Conservation (phyloP, 1,284 basidiomycete species). For the Vanrija sp. region DNA sequence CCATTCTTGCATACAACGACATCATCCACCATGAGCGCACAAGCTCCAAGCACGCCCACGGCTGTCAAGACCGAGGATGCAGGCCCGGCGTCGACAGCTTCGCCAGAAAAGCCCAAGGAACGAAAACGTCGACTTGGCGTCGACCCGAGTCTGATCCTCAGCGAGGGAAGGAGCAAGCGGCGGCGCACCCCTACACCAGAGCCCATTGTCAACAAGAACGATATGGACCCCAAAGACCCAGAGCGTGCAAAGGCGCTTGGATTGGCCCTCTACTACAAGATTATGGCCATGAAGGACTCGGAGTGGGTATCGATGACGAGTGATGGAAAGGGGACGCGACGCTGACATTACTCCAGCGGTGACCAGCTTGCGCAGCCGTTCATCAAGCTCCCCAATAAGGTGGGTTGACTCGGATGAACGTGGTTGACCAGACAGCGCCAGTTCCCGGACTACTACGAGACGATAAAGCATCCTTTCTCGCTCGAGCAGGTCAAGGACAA, state of each 20-base stretch:
- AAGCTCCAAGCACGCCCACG: not conserved
- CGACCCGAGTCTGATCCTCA: slow-evolving; percentile 17
- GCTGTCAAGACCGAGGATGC: not conserved
- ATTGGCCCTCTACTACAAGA: slow-evolving; percentile 29
- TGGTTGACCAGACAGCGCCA: slow-evolving; percentile 19
- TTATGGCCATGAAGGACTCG: slow-evolving; percentile 27
- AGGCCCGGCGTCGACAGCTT: not conserved
- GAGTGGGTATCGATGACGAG: slow-evolving; percentile 26
- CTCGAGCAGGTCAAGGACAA: slow-evolving; percentile 38
- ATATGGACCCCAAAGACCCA: slow-evolving; percentile 33
- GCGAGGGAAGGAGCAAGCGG: slow-evolving; percentile 17
- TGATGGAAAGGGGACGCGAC: too few relatives aligned
- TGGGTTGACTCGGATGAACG: slow-evolving; percentile 10
- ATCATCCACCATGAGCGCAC: not conserved
- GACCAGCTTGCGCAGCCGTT: slow-evolving; percentile 35
- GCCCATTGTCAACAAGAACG: not conserved
- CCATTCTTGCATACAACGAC: not conserved
- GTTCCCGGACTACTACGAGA: slow-evolving; percentile 47
- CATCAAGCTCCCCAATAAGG: slow-evolving; percentile 44
- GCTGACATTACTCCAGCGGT: not conserved
- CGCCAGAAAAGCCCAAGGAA: slow-evolving; percentile 13
- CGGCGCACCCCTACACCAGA: slow-evolving; percentile 11
- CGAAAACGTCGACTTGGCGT: slow-evolving; percentile 22
- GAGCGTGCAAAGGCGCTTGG: slow-evolving; percentile 34
- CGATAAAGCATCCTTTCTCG: slow-evolving; percentile 45